Evolutionary conservation across 805 yeast species (phyloP).

Genomic region (Kuraishia borneana): DNA sequence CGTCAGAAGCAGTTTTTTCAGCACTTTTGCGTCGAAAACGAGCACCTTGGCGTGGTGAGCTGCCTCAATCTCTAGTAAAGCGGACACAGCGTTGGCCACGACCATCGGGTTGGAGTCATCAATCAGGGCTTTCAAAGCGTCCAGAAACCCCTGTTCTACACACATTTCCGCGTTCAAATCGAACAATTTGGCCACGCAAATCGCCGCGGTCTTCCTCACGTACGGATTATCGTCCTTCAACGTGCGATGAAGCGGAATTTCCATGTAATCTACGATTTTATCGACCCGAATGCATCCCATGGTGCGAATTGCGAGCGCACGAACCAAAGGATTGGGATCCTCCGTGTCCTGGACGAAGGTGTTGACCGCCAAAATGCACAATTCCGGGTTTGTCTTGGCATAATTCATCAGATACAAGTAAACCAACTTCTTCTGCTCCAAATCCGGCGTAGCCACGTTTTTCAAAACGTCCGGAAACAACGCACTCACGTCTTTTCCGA

Average conservation of each 20-base stretch:
- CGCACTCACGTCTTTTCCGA: conserved; percentile 92
- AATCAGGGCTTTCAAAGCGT: conserved; percentile 51
- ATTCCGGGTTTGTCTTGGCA: conserved; percentile 92
- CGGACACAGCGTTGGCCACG: conserved; percentile 84
- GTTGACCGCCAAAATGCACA: conserved; percentile 91
- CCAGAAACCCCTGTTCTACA: conserved; percentile 77
- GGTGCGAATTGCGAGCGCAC: conserved; percentile 94
- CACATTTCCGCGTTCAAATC: conserved; percentile 76
- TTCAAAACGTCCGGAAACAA: conserved; percentile 93
- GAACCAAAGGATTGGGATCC: conserved; percentile 91
- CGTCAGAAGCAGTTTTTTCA: conserved; percentile 63
- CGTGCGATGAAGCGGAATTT: conserved; percentile 77
- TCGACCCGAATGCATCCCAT: conserved; percentile 98
- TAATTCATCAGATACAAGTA: conserved; percentile 93
- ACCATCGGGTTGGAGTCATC: conserved; percentile 95
- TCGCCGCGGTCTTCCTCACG: conserved; percentile 95
- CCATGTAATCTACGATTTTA: conserved; percentile 91
- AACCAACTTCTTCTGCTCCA: conserved; percentile 93
- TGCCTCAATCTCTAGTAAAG: conserved; percentile 63
- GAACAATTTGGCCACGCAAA: conserved; percentile 91
- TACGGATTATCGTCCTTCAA: conserved; percentile 90
- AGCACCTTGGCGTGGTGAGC: conserved; percentile 20
- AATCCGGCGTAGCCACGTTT: conserved; percentile 92
- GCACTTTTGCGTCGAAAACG: conserved; percentile 26
- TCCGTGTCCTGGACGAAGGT: conserved; percentile 93